phyloP scores from a whole-genome alignment of 2,329 filamentous ascomycete genomes.

The Corniculantispora saksenae region DNA sequence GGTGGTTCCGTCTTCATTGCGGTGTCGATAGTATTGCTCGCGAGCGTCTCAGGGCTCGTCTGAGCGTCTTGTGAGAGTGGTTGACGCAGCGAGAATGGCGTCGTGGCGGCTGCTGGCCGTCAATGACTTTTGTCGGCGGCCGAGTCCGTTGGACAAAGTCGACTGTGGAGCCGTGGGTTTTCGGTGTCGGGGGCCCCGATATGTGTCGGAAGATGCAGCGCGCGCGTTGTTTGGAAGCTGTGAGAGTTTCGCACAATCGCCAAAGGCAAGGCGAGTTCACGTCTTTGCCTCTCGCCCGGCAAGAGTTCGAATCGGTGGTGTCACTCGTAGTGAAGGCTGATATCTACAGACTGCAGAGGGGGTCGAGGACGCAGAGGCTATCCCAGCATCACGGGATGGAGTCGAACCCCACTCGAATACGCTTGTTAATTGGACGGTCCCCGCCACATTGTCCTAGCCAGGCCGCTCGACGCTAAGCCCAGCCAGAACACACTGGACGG shows the following conservation, averaged over 20 bases:
- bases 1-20: slow-evolving; percentile 14
- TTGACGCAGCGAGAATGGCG: not conserved
- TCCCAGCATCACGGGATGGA: slow-evolving; percentile 1
- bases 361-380: not conserved
- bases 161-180: not conserved
- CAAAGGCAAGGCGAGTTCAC: not conserved
- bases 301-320: not conserved
- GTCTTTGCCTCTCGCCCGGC: not conserved
- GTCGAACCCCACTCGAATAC: not conserved
- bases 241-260: not conserved
- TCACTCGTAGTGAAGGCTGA: not conserved
- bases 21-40: not conserved
- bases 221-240: not conserved
- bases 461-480: not conserved
- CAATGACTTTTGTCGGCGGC: not conserved
- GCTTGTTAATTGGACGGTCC: not conserved
- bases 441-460: not conserved
- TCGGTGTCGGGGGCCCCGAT: not conserved
- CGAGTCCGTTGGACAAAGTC: not conserved
- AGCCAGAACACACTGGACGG: not conserved
- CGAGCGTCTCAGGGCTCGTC: not conserved
- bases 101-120: not conserved
- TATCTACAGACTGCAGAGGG: not conserved
- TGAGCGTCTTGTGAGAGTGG: not conserved
- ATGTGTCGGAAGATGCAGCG: not conserved